phyloP scores from a whole-genome alignment of 1,284 basidiomycete species.

The Xerocomus minutiporus region DNA sequence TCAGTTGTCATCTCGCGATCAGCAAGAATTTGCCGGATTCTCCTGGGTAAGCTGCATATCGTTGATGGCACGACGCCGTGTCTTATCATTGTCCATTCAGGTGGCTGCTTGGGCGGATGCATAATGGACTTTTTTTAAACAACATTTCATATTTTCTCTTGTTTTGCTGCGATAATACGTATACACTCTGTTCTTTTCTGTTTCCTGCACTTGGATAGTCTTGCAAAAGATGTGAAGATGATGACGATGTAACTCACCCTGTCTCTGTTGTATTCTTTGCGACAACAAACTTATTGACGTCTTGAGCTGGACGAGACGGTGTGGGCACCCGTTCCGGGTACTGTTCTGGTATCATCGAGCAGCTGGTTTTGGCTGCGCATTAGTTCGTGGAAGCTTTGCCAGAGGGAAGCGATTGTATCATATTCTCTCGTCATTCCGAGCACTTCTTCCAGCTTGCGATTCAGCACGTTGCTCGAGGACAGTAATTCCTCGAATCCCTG shows the following conservation, averaged over 20 bases:
- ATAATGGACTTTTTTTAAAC: slow-evolving; percentile 31
- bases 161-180: slow-evolving; percentile 34
- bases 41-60: slow-evolving; percentile 64
- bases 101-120: slow-evolving; percentile 74
- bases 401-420: slow-evolving; percentile 82
- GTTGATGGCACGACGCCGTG: not conserved
- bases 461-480: slow-evolving; percentile 82
- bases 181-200: slow-evolving; percentile 30
- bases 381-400: slow-evolving; percentile 78
- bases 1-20: slow-evolving; percentile 88
- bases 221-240: slow-evolving; percentile 34
- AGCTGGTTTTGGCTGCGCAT: slow-evolving; percentile 55
- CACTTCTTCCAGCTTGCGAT: slow-evolving; percentile 90
- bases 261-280: slow-evolving; percentile 12
- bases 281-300: slow-evolving; percentile 17
- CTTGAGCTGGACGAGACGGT: slow-evolving; percentile 40
- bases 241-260: slow-evolving; percentile 23
- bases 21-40: slow-evolving; percentile 94
- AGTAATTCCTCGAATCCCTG: slow-evolving; percentile 90
- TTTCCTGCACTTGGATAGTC: slow-evolving; percentile 50
- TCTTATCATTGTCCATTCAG: slow-evolving; percentile 30
- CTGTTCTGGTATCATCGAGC: slow-evolving; percentile 19
- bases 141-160: slow-evolving; percentile 35
- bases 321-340: slow-evolving; percentile 67
- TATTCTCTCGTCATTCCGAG: slow-evolving; percentile 91